Evolutionary conservation across 208 protist species (phyloP).

Genomic region (Histomonas meleagridis): DNA sequence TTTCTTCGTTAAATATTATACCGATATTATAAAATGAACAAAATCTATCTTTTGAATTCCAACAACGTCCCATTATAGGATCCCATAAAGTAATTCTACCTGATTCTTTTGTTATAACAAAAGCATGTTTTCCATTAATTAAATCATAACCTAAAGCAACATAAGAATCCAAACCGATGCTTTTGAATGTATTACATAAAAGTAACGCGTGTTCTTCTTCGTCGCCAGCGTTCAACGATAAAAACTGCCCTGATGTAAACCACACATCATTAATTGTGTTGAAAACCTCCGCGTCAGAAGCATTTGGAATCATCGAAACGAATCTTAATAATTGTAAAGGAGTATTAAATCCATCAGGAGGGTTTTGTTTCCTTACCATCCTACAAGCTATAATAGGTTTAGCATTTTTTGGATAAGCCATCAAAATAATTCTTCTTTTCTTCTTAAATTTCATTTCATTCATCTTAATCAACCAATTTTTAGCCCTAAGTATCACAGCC

Average conservation of each 20-base stretch:
- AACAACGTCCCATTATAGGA: not conserved
- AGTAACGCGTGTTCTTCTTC: not conserved
- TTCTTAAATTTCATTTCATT: not conserved
- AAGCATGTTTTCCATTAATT: not conserved
- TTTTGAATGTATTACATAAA: not conserved
- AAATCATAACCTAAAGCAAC: not conserved
- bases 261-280: not conserved
- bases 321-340: not conserved
- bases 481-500: not conserved
- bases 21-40: not conserved
- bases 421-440: not conserved
- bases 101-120: not conserved
- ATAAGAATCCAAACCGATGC: not conserved
- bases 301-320: conserved; percentile 16
- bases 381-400: conserved; percentile 8
- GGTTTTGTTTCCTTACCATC: not conserved
- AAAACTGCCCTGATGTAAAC: not conserved
- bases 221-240: not conserved
- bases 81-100: not conserved
- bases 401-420: not conserved
- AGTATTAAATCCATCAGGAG: not conserved
- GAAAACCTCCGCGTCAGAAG: not conserved
- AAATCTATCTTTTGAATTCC: not conserved
- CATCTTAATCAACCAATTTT: not conserved
- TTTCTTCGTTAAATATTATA: not conserved